These are phyloP conservation scores for Pulveroboletus sp. DNA, from an alignment of 768 basidiomycete species.

Conservation along the genomic window DNA sequence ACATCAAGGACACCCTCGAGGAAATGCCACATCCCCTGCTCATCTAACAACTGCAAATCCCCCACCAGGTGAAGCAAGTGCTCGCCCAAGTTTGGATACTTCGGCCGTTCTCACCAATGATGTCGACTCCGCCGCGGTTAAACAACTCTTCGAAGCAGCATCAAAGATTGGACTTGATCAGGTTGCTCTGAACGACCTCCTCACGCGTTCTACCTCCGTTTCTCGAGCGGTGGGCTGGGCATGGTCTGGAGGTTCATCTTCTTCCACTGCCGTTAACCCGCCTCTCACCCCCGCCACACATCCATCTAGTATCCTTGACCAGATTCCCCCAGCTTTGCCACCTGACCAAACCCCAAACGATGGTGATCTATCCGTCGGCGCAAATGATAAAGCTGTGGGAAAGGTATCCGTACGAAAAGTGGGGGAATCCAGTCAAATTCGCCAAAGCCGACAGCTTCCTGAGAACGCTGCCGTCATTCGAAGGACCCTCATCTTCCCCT, in stretches of 20 bases:
- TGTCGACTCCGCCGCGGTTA: constrained; percentile 51
- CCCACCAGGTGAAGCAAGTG: constrained; percentile 12
- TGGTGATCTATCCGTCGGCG: constrained; percentile 31
- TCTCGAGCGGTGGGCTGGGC: constrained; percentile 49
- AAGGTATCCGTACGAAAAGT: constrained; percentile 22
- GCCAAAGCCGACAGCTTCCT: constrained; percentile 31
- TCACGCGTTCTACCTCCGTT: constrained; percentile 67
- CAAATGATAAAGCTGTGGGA: constrained; percentile 28
- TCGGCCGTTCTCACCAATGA: constrained; percentile 23
- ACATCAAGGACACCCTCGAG: constrained; percentile 32
- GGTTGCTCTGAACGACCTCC: constrained; percentile 61
- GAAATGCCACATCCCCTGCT: constrained; percentile 28
- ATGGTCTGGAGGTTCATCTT: constrained; percentile 28
- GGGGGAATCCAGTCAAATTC: constrained; percentile 24
- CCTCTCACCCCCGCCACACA: constrained; percentile 24
- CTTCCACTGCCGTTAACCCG: constrained; percentile 8
- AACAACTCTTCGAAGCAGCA: constrained; percentile 74
- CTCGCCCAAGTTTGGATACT: constrained; percentile 25
- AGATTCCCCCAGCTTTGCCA: constrained; percentile 13
- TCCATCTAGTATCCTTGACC: constrained; percentile 8
- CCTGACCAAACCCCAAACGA: constrained; percentile 27
- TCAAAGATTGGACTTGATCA: constrained; percentile 72
- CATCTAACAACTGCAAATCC: constrained; percentile 8
- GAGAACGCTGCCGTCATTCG: constrained; percentile 56
- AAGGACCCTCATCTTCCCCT: constrained; percentile 76